These are phyloP conservation scores for Colletotrichum sansevieriae DNA, from an alignment of 2,329 filamentous ascomycete genomes.

Conservation along the genomic window DNA sequence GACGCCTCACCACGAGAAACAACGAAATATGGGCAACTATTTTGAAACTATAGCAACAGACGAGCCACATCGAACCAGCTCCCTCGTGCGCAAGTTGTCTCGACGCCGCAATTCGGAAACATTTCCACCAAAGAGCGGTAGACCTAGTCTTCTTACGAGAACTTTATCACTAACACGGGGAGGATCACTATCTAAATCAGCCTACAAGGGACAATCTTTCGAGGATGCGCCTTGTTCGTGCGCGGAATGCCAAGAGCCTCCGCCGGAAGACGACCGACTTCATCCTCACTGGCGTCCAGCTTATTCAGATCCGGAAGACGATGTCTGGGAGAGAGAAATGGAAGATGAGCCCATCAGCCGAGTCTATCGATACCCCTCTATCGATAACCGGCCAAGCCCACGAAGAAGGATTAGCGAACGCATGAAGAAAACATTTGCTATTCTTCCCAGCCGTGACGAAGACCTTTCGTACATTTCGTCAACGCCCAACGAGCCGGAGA, in stretches of 20 bases:
- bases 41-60: slow-evolving; percentile 60
- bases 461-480: slow-evolving; percentile 47
- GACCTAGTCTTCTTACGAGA: slow-evolving; percentile 60
- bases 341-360: slow-evolving; percentile 54
- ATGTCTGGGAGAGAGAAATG: slow-evolving; percentile 48
- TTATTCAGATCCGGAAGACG: slow-evolving; percentile 55
- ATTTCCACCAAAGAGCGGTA: slow-evolving; percentile 55
- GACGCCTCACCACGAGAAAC: slow-evolving; percentile 67
- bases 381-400: slow-evolving; percentile 62
- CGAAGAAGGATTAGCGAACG: slow-evolving; percentile 65
- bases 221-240: slow-evolving; percentile 55
- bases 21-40: slow-evolving; percentile 66
- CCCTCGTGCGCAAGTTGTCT: slow-evolving; percentile 66
- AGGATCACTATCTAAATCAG: slow-evolving; percentile 44
- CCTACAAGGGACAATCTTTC: slow-evolving; percentile 46
- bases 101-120: slow-evolving; percentile 60
- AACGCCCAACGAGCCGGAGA: slow-evolving; percentile 56
- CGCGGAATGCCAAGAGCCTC: slow-evolving; percentile 59
- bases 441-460: slow-evolving; percentile 64
- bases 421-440: slow-evolving; percentile 71
- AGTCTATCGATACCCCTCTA: slow-evolving; percentile 61
- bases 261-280: slow-evolving; percentile 65
- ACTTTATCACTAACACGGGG: slow-evolving; percentile 66
- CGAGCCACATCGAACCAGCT: slow-evolving; percentile 61
- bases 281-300: slow-evolving; percentile 74